These are phyloP conservation scores for Leishmania turanica DNA, from an alignment of 208 protist species.

Conservation along the genomic window DNA sequence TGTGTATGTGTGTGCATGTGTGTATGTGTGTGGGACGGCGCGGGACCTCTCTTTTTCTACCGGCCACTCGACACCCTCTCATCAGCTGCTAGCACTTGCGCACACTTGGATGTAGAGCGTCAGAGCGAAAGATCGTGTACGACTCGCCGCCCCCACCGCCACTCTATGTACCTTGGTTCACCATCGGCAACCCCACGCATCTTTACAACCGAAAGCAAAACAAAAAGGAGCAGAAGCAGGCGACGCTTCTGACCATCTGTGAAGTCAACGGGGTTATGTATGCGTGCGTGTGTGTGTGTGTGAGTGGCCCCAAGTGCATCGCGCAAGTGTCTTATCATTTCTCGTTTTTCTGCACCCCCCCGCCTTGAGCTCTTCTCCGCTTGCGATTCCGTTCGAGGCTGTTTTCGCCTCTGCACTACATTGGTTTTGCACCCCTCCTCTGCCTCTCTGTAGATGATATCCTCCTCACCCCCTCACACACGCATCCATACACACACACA, in stretches of 20 bases:
- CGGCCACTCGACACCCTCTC: neutral
- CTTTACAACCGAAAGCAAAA: neutral
- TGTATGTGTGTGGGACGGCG: neutral
- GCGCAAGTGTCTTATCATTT: neutral
- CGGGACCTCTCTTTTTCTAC: constrained; percentile 5
- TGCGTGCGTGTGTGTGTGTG: neutral
- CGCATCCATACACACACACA: neutral
- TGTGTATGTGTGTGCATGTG: too few species aligned
- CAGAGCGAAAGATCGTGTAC: neutral
- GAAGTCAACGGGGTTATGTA: neutral
- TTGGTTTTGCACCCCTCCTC: neutral
- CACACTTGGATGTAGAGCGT: too few species aligned
- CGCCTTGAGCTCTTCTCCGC: neutral
- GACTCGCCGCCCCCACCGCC: too few species aligned
- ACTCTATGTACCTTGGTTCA: neutral
- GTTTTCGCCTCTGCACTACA: neutral
- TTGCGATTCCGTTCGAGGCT: neutral
- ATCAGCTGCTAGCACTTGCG: neutral
- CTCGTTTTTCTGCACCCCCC: neutral
- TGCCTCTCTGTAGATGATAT: neutral
- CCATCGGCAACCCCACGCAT: too few species aligned
- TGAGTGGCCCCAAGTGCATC: neutral
- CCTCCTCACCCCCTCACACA: neutral
- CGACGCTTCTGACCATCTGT: neutral
- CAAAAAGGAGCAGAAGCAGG: neutral